A percentile compares a stretch with the other conserved stretches of the same genome.
Conservation (phyloP, 179 eudicot genomes). For the Drosera spatulata region DNA sequence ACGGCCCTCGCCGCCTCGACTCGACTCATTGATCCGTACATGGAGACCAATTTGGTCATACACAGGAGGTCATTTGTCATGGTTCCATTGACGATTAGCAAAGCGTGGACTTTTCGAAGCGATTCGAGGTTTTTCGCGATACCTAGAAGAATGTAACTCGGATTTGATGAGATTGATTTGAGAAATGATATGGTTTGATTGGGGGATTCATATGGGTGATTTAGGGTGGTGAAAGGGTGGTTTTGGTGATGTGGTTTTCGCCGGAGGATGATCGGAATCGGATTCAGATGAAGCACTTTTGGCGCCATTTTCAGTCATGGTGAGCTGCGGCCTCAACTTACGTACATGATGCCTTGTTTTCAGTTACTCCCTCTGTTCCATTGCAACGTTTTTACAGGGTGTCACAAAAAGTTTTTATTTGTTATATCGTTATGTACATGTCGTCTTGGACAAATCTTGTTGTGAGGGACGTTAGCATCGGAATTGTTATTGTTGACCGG, state of each 20-base stretch:
- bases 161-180: constrained; percentile 33
- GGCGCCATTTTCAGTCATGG: no score
- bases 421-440: no score
- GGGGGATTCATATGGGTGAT: constrained; percentile 2
- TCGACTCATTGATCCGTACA: constrained; percentile 48
- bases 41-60: constrained; percentile 50
- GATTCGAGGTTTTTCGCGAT: constrained; percentile 28
- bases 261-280: no score
- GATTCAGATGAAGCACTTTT: no score
- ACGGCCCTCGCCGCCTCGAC: constrained; percentile 38
- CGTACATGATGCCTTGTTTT: no score
- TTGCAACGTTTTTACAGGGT: no score
- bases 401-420: no score
- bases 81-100: constrained; percentile 41
- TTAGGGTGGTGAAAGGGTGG: constrained; percentile 1
- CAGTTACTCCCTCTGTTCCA: no score
- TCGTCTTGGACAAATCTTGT: no score
- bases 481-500: no score
- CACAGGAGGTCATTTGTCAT: constrained; percentile 23
- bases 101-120: constrained; percentile 43
- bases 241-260: not conserved
- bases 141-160: constrained; percentile 39
- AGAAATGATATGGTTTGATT: constrained; percentile 21
- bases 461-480: no score
- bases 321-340: no score